Conservation (phyloP, 2,329 filamentous ascomycete species). For the Calonectria pseudoturangicola region DNA sequence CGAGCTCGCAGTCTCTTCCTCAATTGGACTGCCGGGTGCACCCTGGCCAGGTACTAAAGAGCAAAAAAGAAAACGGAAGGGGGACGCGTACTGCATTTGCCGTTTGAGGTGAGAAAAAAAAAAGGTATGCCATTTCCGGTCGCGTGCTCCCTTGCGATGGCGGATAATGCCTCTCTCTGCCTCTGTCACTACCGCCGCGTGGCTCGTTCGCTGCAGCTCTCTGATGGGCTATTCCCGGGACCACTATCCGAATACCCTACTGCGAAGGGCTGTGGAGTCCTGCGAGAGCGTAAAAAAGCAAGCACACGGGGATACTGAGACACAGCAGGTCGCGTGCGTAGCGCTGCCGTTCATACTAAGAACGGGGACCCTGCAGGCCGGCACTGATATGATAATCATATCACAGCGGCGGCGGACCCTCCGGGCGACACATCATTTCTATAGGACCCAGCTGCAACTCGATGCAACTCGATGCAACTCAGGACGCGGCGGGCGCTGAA, state of each 20-base stretch:
- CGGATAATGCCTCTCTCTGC: slow-evolving; percentile 27
- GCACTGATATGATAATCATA: neutral
- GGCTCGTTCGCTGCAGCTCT: neutral
- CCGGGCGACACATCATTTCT: slow-evolving; percentile 13
- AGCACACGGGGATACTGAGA: neutral
- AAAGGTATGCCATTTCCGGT: slow-evolving; percentile 37
- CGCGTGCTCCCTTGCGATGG: slow-evolving; percentile 35
- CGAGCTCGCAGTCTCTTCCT: slow-evolving; percentile 34
- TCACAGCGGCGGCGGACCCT: slow-evolving; percentile 6
- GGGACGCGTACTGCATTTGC: slow-evolving; percentile 32
- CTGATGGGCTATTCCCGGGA: neutral
- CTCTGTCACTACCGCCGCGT: neutral
- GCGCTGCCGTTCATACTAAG: slow-evolving; percentile 2
- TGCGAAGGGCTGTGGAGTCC: neutral
- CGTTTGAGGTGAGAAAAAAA: neutral
- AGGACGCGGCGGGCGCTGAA: neutral
- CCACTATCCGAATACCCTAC: neutral
- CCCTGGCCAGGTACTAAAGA: slow-evolving; percentile 26
- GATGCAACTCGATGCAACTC: neutral
- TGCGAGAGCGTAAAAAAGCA: neutral
- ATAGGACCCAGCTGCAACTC: slow-evolving; percentile 12
- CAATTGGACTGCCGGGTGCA: slow-evolving; percentile 49
- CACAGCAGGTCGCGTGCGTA: neutral
- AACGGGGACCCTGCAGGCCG: neutral
- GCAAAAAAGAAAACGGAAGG: neutral